Conservation (phyloP, 441 rosid genomes). For the Syzygium syzygioides region DNA sequence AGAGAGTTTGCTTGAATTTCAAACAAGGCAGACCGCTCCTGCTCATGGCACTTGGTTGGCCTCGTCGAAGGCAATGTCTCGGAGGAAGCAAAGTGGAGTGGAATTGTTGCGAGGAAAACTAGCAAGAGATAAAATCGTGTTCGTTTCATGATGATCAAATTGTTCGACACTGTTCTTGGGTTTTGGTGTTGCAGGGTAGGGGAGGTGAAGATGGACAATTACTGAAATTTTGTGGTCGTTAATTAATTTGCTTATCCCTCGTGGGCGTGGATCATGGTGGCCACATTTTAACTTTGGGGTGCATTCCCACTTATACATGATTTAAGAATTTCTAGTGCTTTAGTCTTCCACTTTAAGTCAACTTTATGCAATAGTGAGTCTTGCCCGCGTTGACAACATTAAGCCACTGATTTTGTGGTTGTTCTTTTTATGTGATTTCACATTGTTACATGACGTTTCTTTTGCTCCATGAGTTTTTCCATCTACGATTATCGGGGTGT, state of each 20-base stretch:
- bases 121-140: neutral
- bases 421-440: too few relatives aligned
- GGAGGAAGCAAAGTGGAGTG: neutral
- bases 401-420: too few relatives aligned
- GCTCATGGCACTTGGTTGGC: neutral
- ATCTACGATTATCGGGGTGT: neutral
- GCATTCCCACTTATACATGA: neutral
- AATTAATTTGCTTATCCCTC: neutral
- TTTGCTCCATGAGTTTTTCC: too few relatives aligned
- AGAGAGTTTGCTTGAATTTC: neutral
- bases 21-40: neutral
- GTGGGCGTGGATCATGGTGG: neutral
- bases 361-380: too few relatives aligned
- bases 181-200: neutral
- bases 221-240: neutral
- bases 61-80: neutral
- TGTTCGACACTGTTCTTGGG: neutral
- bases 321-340: too few relatives aligned
- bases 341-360: too few relatives aligned
- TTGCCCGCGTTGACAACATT: rapidly evolving
- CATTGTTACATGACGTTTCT: too few relatives aligned
- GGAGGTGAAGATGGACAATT: neutral
- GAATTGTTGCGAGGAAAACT: neutral
- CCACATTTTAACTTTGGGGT: neutral
- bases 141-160: neutral